Conservation (phyloP, 352 stramenopile species). For the Globisporangium barbulae region DNA sequence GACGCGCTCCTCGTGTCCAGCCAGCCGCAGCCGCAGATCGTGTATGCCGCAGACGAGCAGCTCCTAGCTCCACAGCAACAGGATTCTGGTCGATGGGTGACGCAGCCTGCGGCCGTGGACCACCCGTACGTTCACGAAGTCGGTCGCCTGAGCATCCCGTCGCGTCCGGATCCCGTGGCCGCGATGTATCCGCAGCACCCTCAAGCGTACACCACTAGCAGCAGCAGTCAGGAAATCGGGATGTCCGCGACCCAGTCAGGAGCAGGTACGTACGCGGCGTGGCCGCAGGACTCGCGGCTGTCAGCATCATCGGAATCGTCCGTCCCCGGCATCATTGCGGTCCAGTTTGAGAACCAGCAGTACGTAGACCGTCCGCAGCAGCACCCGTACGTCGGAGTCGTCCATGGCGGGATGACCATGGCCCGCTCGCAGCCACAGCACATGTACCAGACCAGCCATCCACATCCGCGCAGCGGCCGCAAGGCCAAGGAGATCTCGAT, state of each 20-base stretch:
- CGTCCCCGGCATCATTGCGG: neutral
- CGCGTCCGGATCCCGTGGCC: neutral
- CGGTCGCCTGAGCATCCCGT: constrained; percentile 4
- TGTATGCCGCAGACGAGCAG: neutral
- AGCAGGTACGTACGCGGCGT: neutral
- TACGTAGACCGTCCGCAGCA: neutral
- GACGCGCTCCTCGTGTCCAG: constrained; percentile 23
- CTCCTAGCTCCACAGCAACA: neutral
- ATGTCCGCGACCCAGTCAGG: neutral
- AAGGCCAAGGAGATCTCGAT: constrained; percentile 60
- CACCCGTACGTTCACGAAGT: constrained; percentile 7
- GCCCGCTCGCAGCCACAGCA: neutral
- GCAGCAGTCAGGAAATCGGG: neutral
- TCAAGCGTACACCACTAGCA: neutral
- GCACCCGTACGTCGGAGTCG: neutral
- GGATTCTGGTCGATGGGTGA: neutral
- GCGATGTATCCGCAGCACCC: constrained; percentile 6
- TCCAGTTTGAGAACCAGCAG: constrained; percentile 13
- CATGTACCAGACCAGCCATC: neutral
- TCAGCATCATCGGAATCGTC: neutral
- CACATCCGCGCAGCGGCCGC: constrained; percentile 15
- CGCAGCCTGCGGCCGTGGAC: neutral
- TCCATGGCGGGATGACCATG: constrained; percentile 13
- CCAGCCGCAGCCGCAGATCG: constrained; percentile 7
- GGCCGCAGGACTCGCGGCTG: constrained; percentile 4